Percentiles rank a stretch among this genome's conserved stretches.
phyloP scores from a whole-genome alignment of 1,139 yeast species.

The Sugiyamaella novakii region DNA sequence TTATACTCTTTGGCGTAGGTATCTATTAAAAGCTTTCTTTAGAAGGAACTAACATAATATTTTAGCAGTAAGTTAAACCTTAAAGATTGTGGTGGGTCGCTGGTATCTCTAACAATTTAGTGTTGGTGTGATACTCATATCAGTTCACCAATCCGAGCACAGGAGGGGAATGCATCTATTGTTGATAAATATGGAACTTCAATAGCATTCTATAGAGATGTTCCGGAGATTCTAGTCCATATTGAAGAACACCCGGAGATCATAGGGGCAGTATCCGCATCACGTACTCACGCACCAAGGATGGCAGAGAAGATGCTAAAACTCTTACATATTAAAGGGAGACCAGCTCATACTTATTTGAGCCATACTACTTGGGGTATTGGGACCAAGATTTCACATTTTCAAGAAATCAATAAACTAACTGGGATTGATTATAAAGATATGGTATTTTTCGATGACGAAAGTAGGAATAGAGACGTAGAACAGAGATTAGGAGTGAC shows the following conservation, averaged over 20 bases:
- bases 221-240: conserved; percentile 52
- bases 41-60: conserved; percentile 19
- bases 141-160: conserved; percentile 51
- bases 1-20: conserved; percentile 79
- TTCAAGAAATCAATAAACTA: conserved; percentile 49
- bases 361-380: conserved; percentile 66
- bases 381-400: conserved; percentile 64
- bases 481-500: conserved; percentile 57
- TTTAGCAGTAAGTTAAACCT: conserved; percentile 25
- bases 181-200: conserved; percentile 53
- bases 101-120: conserved; percentile 25
- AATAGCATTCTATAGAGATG: conserved; percentile 61
- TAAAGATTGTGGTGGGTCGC: too few species aligned
- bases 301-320: conserved; percentile 61
- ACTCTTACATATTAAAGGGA: conserved; percentile 51
- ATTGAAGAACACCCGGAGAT: conserved; percentile 41
- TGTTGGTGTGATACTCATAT: conserved; percentile 72
- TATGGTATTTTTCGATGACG: conserved; percentile 71
- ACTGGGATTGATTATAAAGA: conserved; percentile 53
- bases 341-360: conserved; percentile 53
- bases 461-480: conserved; percentile 65
- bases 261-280: conserved; percentile 58
- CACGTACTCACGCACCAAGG: conserved; percentile 65
- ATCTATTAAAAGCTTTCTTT: too few species aligned
- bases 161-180: conserved; percentile 35